Percentiles rank a stretch among this genome's conserved stretches.
These are phyloP conservation scores for Geranium incanum DNA, from an alignment of 441 rosid genomes.

Conservation along the genomic window DNA sequence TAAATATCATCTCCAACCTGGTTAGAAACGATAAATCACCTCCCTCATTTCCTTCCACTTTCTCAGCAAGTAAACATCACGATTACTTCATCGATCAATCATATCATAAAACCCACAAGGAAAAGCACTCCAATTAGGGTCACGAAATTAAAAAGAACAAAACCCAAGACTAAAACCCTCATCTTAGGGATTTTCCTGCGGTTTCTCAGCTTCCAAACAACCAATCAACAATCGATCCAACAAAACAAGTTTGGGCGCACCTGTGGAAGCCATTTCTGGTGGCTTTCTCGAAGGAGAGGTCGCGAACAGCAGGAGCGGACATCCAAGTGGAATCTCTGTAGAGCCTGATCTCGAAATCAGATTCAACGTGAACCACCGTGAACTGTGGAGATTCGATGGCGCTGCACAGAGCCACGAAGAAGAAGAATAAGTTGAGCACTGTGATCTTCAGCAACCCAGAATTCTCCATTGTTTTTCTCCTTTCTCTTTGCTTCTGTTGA, in stretches of 20 bases:
- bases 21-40: not conserved
- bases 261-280: constrained; percentile 58
- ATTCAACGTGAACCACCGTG: constrained; percentile 44
- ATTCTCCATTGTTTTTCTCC: constrained; percentile 27
- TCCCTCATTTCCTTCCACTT: not conserved
- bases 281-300: constrained; percentile 53
- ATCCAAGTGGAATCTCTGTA: constrained; percentile 50
- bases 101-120: no score
- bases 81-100: not conserved
- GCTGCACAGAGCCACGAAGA: constrained; percentile 14
- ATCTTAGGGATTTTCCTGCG: not conserved
- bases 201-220: not conserved
- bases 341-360: constrained; percentile 59
- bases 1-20: no score
- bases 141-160: not conserved
- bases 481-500: not conserved
- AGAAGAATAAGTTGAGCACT: constrained; percentile 19
- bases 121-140: not conserved
- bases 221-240: not conserved
- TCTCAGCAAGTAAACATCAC: not conserved
- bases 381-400: constrained; percentile 49
- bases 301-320: constrained; percentile 34
- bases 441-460: constrained; percentile 12
- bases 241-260: constrained; percentile 17
- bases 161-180: not conserved